Conservation (phyloP, 108 stramenopile genomes). For the Mayamaea pseudoterrestris region DNA sequence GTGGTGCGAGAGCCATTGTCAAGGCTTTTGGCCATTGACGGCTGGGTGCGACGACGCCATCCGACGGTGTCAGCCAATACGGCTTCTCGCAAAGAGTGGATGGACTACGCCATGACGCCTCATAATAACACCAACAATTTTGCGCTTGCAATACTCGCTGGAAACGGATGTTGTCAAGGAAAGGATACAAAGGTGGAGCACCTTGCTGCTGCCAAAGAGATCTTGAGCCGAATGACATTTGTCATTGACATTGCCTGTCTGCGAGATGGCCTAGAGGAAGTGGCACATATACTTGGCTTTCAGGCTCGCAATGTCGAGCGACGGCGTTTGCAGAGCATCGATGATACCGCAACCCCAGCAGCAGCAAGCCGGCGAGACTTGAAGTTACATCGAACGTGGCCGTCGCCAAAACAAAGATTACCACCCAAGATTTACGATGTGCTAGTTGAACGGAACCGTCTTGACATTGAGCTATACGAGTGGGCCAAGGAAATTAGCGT, state of each 20-base stretch:
- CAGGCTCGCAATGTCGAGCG: too few relatives aligned
- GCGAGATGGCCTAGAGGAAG: conserved; percentile 17
- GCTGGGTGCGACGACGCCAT: conserved; percentile 1
- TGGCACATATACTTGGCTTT: conserved; percentile 16
- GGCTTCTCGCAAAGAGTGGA: conserved; percentile 12
- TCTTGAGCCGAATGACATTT: conserved; percentile 25
- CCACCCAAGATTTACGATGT: conserved; percentile 23
- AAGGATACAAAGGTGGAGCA: conserved; percentile 7
- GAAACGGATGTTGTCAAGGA: conserved; percentile 12
- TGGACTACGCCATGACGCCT: conserved; percentile 19
- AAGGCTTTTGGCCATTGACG: conserved; percentile 18
- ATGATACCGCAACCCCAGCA: too few relatives aligned
- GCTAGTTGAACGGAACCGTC: conserved; percentile 10
- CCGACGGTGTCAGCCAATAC: neutral
- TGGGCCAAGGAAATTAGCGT: conserved; percentile 23
- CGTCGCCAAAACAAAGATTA: conserved; percentile 13
- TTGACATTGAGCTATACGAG: conserved; percentile 35
- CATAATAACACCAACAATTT: conserved; percentile 26
- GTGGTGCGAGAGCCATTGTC: conserved; percentile 28
- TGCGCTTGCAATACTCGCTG: conserved; percentile 18
- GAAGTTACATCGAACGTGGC: neutral
- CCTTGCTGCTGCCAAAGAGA: conserved; percentile 19
- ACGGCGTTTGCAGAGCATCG: too few relatives aligned
- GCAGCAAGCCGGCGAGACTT: too few relatives aligned
- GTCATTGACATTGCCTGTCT: conserved; percentile 28